Evolutionary conservation across 805 yeast species (phyloP).

Genomic region (Cyberlindnera euphorbiae): DNA sequence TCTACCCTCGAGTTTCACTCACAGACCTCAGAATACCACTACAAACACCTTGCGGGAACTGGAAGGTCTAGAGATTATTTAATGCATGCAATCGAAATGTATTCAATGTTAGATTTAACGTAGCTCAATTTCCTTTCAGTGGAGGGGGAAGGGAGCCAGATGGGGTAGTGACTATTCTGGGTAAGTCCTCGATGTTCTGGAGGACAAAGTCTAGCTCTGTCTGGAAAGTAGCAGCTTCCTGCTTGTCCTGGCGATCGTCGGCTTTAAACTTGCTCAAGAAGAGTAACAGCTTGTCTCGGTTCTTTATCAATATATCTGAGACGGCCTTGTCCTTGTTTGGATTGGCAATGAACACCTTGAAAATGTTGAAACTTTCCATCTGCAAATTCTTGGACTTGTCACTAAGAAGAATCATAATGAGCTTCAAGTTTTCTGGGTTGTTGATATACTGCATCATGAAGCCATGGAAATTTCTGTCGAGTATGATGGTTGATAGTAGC

Average conservation of each 20-base stretch:
- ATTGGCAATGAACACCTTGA: conserved; percentile 94
- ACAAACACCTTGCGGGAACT: conserved; percentile 9
- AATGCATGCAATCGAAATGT: too few relatives aligned
- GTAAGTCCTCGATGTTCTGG: conserved; percentile 66
- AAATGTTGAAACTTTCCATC: conserved; percentile 85
- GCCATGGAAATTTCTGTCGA: conserved; percentile 63
- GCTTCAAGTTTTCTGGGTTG: conserved; percentile 75
- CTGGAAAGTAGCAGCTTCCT: conserved; percentile 59
- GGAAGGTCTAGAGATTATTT: conserved; percentile 21
- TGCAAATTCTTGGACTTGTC: conserved; percentile 89
- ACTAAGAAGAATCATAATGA: conserved; percentile 79
- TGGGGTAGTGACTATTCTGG: conserved; percentile 41
- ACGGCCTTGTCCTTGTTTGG: conserved; percentile 83
- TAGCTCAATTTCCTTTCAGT: too few relatives aligned
- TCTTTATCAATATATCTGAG: conserved; percentile 75
- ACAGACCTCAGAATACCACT: not conserved
- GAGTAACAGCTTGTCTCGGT: conserved; percentile 67
- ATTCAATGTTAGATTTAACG: too few relatives aligned
- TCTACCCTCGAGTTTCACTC: too few relatives aligned
- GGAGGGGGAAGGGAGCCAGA: too few relatives aligned
- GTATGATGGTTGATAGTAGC: conserved; percentile 64
- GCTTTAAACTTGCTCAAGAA: conserved; percentile 66
- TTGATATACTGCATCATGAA: conserved; percentile 76
- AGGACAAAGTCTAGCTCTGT: conserved; percentile 82
- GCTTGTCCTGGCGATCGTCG: conserved; percentile 33